Conservation (phyloP, 768 basidiomycete species). For the Glaciozyma antarctica region DNA sequence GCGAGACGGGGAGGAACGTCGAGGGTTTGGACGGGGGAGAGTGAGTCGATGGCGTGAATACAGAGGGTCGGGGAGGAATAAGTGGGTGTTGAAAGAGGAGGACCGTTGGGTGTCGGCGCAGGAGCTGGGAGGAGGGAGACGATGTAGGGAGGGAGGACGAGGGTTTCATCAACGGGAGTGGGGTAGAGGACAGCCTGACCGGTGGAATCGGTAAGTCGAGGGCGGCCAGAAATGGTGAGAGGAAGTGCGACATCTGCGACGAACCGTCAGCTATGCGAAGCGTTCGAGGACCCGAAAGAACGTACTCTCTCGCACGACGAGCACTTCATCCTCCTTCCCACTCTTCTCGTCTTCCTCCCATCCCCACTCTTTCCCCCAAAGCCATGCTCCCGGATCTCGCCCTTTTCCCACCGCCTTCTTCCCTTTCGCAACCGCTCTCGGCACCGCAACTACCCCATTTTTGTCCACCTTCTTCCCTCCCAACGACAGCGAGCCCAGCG, state of each 20-base stretch:
- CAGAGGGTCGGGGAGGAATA: background rate
- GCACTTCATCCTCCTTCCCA: conserved; percentile 50
- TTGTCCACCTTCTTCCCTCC: conserved; percentile 27
- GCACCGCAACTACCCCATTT: conserved; percentile 24
- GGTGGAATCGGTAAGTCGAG: conserved; percentile 40
- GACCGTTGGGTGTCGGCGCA: background rate
- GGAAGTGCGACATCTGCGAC: conserved; percentile 58
- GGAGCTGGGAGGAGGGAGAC: conserved; percentile 27
- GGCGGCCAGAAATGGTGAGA: conserved; percentile 53
- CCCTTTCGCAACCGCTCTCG: background rate
- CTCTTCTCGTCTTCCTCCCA: conserved; percentile 51
- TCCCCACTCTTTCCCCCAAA: conserved; percentile 36
- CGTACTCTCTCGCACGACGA: conserved; percentile 73
- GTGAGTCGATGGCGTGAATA: conserved; percentile 15
- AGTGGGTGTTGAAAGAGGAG: background rate
- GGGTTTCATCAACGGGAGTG: conserved; percentile 69
- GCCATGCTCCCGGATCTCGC: conserved; percentile 13
- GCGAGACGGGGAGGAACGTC: conserved; percentile 46
- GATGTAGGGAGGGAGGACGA: conserved; percentile 31
- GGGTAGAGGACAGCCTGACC: conserved; percentile 54
- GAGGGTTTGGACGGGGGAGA: conserved; percentile 47
- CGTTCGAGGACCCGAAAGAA: conserved; percentile 11
- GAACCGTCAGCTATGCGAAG: background rate
- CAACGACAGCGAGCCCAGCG: conserved; percentile 12
- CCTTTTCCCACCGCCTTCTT: background rate